Base-by-base conservation (phyloP, 1,284 basidiomycete genomes). In the Cryptococcus sp. region DNA sequence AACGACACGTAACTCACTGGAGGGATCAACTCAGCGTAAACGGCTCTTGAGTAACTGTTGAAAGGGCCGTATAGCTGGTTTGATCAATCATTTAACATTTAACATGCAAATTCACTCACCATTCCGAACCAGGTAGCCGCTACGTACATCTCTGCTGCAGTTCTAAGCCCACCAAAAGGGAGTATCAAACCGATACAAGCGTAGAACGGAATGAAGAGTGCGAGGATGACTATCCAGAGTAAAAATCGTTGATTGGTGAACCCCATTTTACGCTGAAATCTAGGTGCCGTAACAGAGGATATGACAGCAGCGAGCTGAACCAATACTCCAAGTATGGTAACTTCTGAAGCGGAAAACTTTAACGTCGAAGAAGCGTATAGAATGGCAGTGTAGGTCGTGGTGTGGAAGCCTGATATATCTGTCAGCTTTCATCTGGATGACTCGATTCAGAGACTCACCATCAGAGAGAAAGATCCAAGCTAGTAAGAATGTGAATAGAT, bases 391-490 rank as follows among this genome's bases (percentile, higher is more conserved):
- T 73, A 73, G 0, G 70, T 75, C 0, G 69, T 73, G 0, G 74
- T 76, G 57, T 75, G 74, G 60, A 77, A 74, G 31, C 72, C 72
- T 73, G 30, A 13, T 10, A 15, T 30, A 37, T 48, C 50, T n/a
- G 43, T 46, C 44, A 46, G 37, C 10, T 46, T 8, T 34, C 34
- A 30, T 14, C 33, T 31, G 7, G 53, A 15, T 37, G 2, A 30
- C 43, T 4, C 3, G n/a, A 32, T 34, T 11, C 32, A 38, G 50
- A 14, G 14, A 58, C 82, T 50, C 51, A 89, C 89, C 89, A 68
- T 95, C 91, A 0, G 88, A 90, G 34, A 96, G 82, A 11, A 95
- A 81, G 70, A 95, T 91, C 90, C 92, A 95, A 0, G 92, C 89
- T 4, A 86, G 81, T 42, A 95, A 84, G 66, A 90, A 94, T 57